These are phyloP conservation scores for Xylariomycetidae sp. DNA, from an alignment of 2,329 filamentous ascomycete genomes.

Conservation along the genomic window DNA sequence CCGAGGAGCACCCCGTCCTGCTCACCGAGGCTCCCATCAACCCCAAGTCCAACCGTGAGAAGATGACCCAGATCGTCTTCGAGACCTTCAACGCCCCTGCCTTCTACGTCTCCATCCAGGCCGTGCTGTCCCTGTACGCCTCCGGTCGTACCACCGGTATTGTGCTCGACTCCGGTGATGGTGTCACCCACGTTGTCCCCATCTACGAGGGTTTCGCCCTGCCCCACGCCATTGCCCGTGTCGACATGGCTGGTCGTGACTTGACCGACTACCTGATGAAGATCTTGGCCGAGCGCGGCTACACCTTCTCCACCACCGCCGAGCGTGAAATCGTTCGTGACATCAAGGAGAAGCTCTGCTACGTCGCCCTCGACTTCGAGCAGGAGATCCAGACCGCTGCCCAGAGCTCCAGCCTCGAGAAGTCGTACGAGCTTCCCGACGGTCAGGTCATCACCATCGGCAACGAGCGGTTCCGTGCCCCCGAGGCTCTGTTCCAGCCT, in stretches of 20 bases:
- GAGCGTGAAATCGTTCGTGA: constrained; percentile 99
- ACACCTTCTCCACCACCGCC: constrained; percentile 99
- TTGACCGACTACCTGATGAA: constrained; percentile 99
- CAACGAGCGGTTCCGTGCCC: constrained; percentile 99
- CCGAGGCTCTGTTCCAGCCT: constrained; percentile 99
- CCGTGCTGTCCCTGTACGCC: constrained; percentile 97
- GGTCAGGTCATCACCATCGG: constrained; percentile 99
- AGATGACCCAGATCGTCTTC: constrained; percentile 99
- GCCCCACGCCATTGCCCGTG: constrained; percentile 98
- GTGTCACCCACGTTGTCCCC: constrained; percentile 99
- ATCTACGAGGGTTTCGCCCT: constrained; percentile 99
- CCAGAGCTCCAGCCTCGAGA: constrained; percentile 98
- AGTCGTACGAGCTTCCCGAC: constrained; percentile 99
- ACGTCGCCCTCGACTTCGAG: constrained; percentile 99
- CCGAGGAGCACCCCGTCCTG: constrained; percentile 99
- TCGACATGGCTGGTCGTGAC: constrained; percentile 99
- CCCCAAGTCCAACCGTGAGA: constrained; percentile 99
- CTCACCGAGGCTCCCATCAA: constrained; percentile 99
- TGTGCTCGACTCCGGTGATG: constrained; percentile 98
- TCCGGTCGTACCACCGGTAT: constrained; percentile 99
- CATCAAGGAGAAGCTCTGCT: constrained; percentile 99
- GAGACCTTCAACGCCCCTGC: constrained; percentile 99
- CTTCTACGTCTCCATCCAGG: constrained; percentile 99
- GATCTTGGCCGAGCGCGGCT: constrained; percentile 98
- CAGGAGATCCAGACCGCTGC: constrained; percentile 99